Conservation (phyloP, 352 stramenopile genomes). For the Globisporangium splendens region DNA sequence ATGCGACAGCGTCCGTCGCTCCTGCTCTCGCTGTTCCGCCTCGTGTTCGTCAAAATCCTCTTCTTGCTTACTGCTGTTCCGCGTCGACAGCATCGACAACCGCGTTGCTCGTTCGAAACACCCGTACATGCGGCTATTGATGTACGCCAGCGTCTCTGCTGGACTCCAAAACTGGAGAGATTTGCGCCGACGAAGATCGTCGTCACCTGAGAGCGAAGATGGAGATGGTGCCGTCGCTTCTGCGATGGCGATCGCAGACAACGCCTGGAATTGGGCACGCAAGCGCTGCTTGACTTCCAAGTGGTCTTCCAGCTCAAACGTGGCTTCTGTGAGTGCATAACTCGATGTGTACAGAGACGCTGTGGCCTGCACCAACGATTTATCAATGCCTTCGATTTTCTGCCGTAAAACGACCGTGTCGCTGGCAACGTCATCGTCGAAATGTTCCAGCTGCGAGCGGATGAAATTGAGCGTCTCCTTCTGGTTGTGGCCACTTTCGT, state of each 20-base stretch:
- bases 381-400: slow-evolving; percentile 77
- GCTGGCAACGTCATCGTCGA: slow-evolving; percentile 64
- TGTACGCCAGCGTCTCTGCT: slow-evolving; percentile 36
- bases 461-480: slow-evolving; percentile 52
- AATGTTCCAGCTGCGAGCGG: slow-evolving; percentile 49
- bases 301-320: slow-evolving; percentile 63
- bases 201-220: slow-evolving; percentile 14
- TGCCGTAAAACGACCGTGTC: slow-evolving; percentile 65
- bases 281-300: slow-evolving; percentile 36
- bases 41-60: slow-evolving; percentile 29
- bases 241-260: slow-evolving; percentile 39
- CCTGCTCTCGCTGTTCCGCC: slow-evolving; percentile 36
- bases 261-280: slow-evolving; percentile 39
- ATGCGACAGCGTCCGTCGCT: slow-evolving; percentile 43
- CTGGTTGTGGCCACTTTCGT: slow-evolving; percentile 31
- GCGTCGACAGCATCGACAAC: slow-evolving; percentile 17
- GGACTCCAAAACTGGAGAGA: slow-evolving; percentile 29
- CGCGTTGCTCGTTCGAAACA: slow-evolving; percentile 55
- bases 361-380: slow-evolving; percentile 45
- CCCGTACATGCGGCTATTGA: slow-evolving; percentile 54
- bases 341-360: slow-evolving; percentile 45
- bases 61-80: slow-evolving; percentile 14
- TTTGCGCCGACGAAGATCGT: not conserved
- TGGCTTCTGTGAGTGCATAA: slow-evolving; percentile 60
- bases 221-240: slow-evolving; percentile 38